Evolutionary conservation across 148 eudicot genomes (phyloP).

Genomic region (Pouteria glomerata): DNA sequence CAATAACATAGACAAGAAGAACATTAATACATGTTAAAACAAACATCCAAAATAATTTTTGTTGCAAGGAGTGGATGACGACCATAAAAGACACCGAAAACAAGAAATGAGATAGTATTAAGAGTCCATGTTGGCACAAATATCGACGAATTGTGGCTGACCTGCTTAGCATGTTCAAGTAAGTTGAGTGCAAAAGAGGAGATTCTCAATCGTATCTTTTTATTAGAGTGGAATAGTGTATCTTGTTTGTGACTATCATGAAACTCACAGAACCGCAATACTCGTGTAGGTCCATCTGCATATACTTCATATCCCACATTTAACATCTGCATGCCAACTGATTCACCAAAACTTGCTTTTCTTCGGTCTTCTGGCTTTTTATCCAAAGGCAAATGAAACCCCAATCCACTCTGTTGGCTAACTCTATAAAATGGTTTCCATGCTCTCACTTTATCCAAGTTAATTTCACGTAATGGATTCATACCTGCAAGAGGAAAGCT

Average conservation of each 20-base stretch:
- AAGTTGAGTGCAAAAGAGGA: conserved; percentile 59
- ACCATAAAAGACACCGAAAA: background rate
- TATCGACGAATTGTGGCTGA: conserved; percentile 20
- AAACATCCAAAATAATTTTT: background rate
- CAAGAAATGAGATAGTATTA: background rate
- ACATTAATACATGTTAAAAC: background rate
- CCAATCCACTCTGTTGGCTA: conserved; percentile 50
- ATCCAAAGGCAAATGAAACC: conserved; percentile 44
- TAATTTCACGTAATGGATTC: conserved; percentile 74
- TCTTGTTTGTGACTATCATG: conserved; percentile 42
- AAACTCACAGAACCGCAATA: conserved; percentile 67
- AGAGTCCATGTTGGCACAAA: no score
- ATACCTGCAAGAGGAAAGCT: conserved; percentile 41
- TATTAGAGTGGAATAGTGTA: conserved; percentile 36
- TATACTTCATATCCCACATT: conserved; percentile 77
- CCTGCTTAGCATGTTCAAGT: conserved; percentile 59
- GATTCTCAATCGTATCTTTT: conserved; percentile 61
- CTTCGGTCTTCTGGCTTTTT: conserved; percentile 33
- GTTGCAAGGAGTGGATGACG: background rate
- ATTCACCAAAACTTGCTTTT: conserved; percentile 27
- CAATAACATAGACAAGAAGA: background rate
- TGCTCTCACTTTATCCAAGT: conserved; percentile 82
- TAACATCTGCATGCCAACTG: conserved; percentile 37
- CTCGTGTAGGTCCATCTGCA: conserved; percentile 89
- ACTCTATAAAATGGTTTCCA: conserved; percentile 80